Evolutionary conservation across 306 rosid species (phyloP), one percentile per base, ranked within the genome.

Genomic region (Fragaria nilgerrensis): DNA sequence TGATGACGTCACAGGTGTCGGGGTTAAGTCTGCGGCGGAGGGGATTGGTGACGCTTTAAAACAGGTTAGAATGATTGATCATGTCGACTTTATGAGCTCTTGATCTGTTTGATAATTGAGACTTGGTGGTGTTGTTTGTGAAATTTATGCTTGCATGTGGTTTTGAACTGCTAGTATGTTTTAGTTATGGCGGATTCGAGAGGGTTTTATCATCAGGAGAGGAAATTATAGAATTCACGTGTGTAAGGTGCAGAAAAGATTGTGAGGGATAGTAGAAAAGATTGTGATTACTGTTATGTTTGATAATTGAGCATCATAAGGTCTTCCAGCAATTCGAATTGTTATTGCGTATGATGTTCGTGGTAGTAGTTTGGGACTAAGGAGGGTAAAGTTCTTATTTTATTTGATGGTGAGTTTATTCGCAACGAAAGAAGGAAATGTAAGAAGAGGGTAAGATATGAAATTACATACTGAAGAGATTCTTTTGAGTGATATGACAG

Each of bases 1-100:
- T 71, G 67, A 84, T 79, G 75, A 63, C 80, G 83, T 68, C 17
- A 23, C 84, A 94, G 98, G 86, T 79, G 72, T 84, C 67, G 89
- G 58, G 62, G 83, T 59, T 27, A 78, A 64, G 73, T 77, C 88
- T 77, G 45, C 84, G 70, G 41, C 81, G 63, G 72, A 53, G 86
- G 48, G 75, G 43, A 71, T 22, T 70, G 88, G 23, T 68, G 77
- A 82, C 83, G 86, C 71, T 70, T 89, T 80, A 83, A 80, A 79
- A 68, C 75, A 89, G 92, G 97, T 94, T 44, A 85, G 93, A 76
- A 77, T 0, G 37, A n/a, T 27, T 13, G 0, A 1, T 83, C 12
- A 4, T 73, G 50, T 34, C 9, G 22, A 48, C 0, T 68, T 39
- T 64, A 22, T 73, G 61, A 53, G 63, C 49, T 76, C 3, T 12